A percentile compares a stretch with the other conserved stretches of the same genome.
These are phyloP conservation scores for Colletotrichum acutatum DNA, from an alignment of 2,329 filamentous ascomycete species.

Conservation along the genomic window DNA sequence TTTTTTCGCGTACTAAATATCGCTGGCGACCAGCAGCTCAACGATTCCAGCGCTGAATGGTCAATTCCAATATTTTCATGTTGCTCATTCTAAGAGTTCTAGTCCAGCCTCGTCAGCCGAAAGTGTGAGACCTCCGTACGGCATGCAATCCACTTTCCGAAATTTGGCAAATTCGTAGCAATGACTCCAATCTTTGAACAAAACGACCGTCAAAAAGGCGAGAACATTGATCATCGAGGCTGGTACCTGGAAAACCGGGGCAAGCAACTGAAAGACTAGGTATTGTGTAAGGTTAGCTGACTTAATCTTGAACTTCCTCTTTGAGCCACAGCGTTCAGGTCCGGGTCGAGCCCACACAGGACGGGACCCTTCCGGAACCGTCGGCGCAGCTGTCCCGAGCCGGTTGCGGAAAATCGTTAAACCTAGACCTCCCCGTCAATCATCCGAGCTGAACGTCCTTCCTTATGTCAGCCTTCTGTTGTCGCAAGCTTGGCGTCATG, in stretches of 20 bases:
- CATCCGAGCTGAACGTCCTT: background rate
- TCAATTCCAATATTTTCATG: background rate
- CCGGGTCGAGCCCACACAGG: too few species aligned
- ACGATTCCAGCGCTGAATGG: slow-evolving; percentile 14
- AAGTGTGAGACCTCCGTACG: background rate
- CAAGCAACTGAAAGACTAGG: background rate
- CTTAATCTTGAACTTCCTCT: background rate
- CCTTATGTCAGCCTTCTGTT: background rate
- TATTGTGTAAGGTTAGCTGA: background rate
- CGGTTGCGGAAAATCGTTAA: background rate
- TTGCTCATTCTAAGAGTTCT: background rate
- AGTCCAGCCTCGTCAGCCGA: background rate
- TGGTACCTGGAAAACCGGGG: background rate
- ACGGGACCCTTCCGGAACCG: background rate
- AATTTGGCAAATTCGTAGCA: background rate
- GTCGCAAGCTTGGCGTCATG: slow-evolving; percentile 24
- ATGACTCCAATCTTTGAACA: background rate
- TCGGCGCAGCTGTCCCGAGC: background rate
- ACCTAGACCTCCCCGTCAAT: background rate
- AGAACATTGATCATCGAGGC: background rate
- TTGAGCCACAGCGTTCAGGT: background rate
- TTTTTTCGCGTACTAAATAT: slow-evolving; percentile 29
- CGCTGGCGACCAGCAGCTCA: background rate
- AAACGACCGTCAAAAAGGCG: background rate
- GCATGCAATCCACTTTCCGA: background rate